Evolutionary conservation across 1,139 yeast species (phyloP).

Genomic region (Saccharomyces hybrid): DNA sequence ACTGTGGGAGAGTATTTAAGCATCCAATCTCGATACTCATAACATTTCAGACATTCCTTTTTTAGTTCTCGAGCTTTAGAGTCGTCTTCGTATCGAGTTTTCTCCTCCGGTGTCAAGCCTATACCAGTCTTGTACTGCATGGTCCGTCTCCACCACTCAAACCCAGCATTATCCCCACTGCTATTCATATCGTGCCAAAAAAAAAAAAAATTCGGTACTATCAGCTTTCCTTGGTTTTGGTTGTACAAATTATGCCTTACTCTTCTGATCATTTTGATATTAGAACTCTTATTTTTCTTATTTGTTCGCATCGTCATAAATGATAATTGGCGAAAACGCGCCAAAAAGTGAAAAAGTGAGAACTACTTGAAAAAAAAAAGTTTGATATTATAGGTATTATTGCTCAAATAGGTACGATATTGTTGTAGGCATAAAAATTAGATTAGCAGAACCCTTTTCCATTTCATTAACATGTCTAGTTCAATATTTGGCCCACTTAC

Average conservation of each 20-base stretch:
- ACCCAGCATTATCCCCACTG: constrained; percentile 35
- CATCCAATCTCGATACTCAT: constrained; percentile 72
- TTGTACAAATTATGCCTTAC: background rate
- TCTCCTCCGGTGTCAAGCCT: constrained; percentile 50
- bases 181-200: background rate
- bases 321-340: background rate
- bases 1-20: constrained; percentile 78
- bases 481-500: constrained; percentile 10
- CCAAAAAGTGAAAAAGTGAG: background rate
- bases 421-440: background rate
- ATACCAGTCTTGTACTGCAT: constrained; percentile 67
- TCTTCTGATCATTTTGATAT: background rate
- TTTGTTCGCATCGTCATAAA: background rate
- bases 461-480: background rate
- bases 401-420: background rate
- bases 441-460: background rate
- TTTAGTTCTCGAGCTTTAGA: constrained; percentile 37
- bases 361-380: background rate
- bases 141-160: constrained; percentile 79
- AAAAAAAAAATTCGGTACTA: background rate
- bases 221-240: background rate
- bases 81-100: constrained; percentile 52
- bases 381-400: background rate
- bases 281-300: background rate
- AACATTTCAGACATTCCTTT: constrained; percentile 60